These are phyloP conservation scores for Trichoderma sp. DNA, from an alignment of 2,329 filamentous ascomycete genomes.

Conservation along the genomic window DNA sequence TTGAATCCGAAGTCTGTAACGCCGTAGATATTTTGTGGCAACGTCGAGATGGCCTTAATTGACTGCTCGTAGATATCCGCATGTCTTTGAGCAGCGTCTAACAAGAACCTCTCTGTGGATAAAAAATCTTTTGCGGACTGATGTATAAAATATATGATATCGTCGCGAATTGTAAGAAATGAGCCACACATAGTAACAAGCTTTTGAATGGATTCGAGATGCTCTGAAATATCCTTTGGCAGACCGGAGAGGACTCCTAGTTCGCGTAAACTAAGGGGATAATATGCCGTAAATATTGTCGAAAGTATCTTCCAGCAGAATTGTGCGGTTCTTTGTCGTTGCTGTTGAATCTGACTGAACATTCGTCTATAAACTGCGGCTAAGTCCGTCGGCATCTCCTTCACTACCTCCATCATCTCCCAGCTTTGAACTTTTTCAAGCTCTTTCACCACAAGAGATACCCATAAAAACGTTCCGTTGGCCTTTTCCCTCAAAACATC, in stretches of 20 bases:
- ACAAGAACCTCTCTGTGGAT: conserved; percentile 29
- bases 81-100: conserved; percentile 31
- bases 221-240: background rate
- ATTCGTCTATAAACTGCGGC: background rate
- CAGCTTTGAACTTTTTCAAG: background rate
- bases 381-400: background rate
- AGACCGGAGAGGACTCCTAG: background rate
- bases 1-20: conserved; percentile 29
- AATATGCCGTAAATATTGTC: background rate
- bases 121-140: conserved; percentile 46
- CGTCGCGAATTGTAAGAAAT: conserved; percentile 35
- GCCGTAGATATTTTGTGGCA: conserved; percentile 41
- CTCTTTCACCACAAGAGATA: background rate
- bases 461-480: background rate
- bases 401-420: background rate
- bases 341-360: background rate
- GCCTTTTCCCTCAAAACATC: background rate
- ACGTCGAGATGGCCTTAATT: conserved; percentile 34
- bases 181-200: conserved; percentile 38
- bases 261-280: background rate
- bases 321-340: background rate
- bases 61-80: conserved; percentile 39
- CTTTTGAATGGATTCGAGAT: background rate
- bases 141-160: conserved; percentile 42
- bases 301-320: background rate